phyloP scores from a whole-genome alignment of 2,329 filamentous ascomycete genomes.

The Setomelanomma holmii region DNA sequence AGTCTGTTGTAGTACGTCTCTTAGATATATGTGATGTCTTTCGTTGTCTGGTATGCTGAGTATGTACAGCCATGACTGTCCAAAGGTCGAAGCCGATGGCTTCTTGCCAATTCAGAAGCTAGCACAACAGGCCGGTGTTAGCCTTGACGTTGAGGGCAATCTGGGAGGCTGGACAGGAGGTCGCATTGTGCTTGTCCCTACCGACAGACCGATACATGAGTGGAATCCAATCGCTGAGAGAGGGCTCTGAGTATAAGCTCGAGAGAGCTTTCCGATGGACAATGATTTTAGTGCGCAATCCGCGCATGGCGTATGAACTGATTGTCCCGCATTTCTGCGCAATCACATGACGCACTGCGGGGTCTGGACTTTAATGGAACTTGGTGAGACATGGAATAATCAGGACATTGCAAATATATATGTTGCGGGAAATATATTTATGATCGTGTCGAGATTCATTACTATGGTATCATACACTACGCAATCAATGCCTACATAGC shows the following conservation, averaged over 20 bases:
- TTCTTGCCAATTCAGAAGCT: conserved; percentile 30
- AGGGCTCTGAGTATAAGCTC: conserved; percentile 20
- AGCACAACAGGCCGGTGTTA: conserved; percentile 31
- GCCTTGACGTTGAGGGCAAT: conserved; percentile 25
- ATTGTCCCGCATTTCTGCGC: background rate
- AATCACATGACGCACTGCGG: background rate
- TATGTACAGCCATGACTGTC: conserved; percentile 34
- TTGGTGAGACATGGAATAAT: no score
- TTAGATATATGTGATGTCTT: background rate
- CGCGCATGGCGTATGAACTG: background rate
- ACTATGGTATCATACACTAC: conserved; percentile 3
- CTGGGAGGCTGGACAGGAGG: conserved; percentile 46
- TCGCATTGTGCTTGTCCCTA: conserved; percentile 50
- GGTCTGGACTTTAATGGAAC: no score
- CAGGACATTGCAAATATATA: no score
- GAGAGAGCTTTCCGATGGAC: background rate
- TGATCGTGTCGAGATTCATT: background rate
- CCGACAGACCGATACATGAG: conserved; percentile 44
- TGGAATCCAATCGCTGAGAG: conserved; percentile 48
- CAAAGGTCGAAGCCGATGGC: conserved; percentile 24
- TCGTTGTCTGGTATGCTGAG: conserved; percentile 4
- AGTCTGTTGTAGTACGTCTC: conserved; percentile 52
- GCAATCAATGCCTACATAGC: conserved; percentile 2
- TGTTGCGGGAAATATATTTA: no score
- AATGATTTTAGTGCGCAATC: background rate